These are phyloP conservation scores for Dunaliella primolecta DNA, from an alignment of 139 green algal species.

Conservation along the genomic window DNA sequence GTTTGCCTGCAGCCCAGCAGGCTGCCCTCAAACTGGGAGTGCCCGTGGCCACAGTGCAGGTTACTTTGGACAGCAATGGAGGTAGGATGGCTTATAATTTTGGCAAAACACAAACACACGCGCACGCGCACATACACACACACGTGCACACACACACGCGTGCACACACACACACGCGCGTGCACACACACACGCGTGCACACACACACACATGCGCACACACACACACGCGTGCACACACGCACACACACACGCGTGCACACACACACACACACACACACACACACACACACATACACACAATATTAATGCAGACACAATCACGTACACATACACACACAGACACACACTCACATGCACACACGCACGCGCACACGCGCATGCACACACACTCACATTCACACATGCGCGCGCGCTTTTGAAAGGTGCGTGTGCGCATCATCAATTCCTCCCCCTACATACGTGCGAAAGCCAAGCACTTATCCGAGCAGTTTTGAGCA, in stretches of 20 bases:
- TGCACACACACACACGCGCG: neutral
- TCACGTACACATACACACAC: neutral
- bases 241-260: too few relatives aligned
- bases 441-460: too few relatives aligned
- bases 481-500: neutral
- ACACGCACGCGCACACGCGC: too few relatives aligned
- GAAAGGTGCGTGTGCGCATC: too few relatives aligned
- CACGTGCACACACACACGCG: neutral
- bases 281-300: too few relatives aligned
- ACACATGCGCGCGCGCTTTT: too few relatives aligned
- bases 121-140: neutral
- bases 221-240: neutral
- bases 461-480: neutral
- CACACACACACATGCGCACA: too few relatives aligned
- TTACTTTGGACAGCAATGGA: neutral
- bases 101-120: neutral
- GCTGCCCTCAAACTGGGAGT: constrained; percentile 36
- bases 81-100: neutral
- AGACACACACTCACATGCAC: neutral
- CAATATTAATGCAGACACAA: too few relatives aligned
- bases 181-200: neutral
- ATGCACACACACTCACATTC: too few relatives aligned
- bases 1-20: constrained; percentile 43
- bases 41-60: constrained; percentile 20
- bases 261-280: too few relatives aligned